Conservation (phyloP, 1,284 basidiomycete genomes). For the Cryptococcus jaspeensis region DNA sequence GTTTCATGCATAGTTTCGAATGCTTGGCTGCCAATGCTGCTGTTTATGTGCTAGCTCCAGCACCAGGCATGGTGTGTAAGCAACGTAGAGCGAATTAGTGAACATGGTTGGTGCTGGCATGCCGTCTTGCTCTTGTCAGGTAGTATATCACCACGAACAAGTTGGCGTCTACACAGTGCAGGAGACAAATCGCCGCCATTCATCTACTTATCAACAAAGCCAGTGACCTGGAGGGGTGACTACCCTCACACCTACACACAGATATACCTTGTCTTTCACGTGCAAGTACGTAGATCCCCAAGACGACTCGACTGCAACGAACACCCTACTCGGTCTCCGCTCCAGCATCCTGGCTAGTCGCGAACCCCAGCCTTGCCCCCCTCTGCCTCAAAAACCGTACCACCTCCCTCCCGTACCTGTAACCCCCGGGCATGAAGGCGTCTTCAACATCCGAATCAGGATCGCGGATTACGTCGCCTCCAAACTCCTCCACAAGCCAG, state of each 20-base stretch:
- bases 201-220: too few relatives aligned
- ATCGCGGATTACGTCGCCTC: constrained; percentile 31
- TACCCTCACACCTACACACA: not conserved
- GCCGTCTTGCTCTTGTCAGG: too few relatives aligned
- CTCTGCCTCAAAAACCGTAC: constrained; percentile 42
- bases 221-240: too few relatives aligned
- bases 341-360: constrained; percentile 12
- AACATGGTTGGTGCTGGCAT: too few relatives aligned
- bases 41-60: too few relatives aligned
- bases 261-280: not conserved
- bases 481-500: constrained; percentile 47
- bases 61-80: too few relatives aligned
- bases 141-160: too few relatives aligned
- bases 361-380: constrained; percentile 41
- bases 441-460: constrained; percentile 25
- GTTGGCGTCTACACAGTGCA: too few relatives aligned
- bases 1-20: too few relatives aligned
- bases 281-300: not conserved
- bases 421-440: constrained; percentile 26
- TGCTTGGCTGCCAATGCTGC: too few relatives aligned
- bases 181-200: too few relatives aligned
- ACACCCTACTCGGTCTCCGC: constrained; percentile 3
- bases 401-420: constrained; percentile 43
- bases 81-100: too few relatives aligned
- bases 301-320: not conserved